These are phyloP conservation scores for Tilletia caries DNA, from an alignment of 1,284 basidiomycete genomes.

Conservation along the genomic window DNA sequence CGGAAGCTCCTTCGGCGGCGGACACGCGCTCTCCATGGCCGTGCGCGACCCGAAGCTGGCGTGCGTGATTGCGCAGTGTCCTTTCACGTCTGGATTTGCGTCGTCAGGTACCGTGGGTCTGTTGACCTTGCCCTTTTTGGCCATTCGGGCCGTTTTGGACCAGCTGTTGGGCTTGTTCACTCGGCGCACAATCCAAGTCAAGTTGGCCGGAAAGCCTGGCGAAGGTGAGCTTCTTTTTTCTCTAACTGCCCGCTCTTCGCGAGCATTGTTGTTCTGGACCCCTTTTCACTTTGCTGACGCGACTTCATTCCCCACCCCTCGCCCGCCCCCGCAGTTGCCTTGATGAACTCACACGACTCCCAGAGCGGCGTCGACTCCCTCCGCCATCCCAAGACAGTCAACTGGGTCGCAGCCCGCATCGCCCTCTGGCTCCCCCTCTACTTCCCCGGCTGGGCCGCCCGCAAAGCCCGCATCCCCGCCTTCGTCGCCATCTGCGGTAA, in stretches of 20 bases:
- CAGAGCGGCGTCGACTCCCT: conserved; percentile 18
- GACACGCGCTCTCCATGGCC: conserved; percentile 37
- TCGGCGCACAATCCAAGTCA: conserved; percentile 22
- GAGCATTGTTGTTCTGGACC: too few relatives aligned
- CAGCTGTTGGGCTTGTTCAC: conserved; percentile 25
- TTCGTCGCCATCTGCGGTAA: conserved; percentile 45
- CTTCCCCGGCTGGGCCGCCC: conserved; percentile 34
- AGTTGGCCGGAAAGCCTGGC: conserved; percentile 29
- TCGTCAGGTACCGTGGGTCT: conserved; percentile 24
- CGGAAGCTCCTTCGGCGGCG: conserved; percentile 42
- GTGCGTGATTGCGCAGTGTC: conserved; percentile 37
- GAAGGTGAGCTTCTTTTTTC: conserved; percentile 30
- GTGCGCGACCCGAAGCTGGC: conserved; percentile 31
- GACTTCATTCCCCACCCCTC: not conserved
- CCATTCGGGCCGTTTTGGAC: conserved; percentile 24
- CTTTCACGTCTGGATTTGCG: conserved; percentile 38
- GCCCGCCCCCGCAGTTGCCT: conserved; percentile 27
- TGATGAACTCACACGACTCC: conserved; percentile 38
- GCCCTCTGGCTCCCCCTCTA: conserved; percentile 31
- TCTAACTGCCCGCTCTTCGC: not conserved
- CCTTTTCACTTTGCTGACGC: too few relatives aligned
- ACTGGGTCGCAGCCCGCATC: conserved; percentile 35
- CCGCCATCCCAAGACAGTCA: conserved; percentile 16
- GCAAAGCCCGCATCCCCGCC: conserved; percentile 34
- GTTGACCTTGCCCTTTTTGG: conserved; percentile 20